Evolutionary conservation across 1,139 yeast genomes (phyloP).

Genomic region (Yamadazyma diddensiae): DNA sequence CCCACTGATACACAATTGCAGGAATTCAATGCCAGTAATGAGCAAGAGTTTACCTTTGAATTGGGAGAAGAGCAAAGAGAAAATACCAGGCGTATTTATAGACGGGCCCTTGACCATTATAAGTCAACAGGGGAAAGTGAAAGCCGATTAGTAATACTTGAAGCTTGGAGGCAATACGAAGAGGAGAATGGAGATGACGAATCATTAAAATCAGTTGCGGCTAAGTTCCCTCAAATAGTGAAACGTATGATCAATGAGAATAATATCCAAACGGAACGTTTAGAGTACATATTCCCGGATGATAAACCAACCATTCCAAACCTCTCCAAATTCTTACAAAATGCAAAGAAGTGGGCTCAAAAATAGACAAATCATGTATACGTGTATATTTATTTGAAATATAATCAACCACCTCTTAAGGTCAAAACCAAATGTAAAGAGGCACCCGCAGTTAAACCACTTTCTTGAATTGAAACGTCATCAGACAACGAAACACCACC

Average conservation of each 20-base stretch:
- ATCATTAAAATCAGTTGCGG: slow-evolving; percentile 31
- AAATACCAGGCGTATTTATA: slow-evolving; percentile 55
- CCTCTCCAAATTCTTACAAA: slow-evolving; percentile 54
- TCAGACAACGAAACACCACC: slow-evolving; percentile 92
- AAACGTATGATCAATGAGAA: slow-evolving; percentile 43
- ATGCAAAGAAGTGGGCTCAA: slow-evolving; percentile 60
- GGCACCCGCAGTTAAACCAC: slow-evolving; percentile 71
- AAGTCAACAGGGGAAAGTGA: slow-evolving; percentile 34
- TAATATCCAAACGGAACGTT: slow-evolving; percentile 53
- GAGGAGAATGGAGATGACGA: slow-evolving; percentile 53
- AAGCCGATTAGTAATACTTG: slow-evolving; percentile 53
- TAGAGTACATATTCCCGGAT: slow-evolving; percentile 69
- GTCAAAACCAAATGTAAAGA: slow-evolving; percentile 87
- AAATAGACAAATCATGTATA: slow-evolving; percentile 1
- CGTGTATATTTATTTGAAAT: background rate
- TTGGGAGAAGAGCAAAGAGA: slow-evolving; percentile 50
- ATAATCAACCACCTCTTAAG: slow-evolving; percentile 69
- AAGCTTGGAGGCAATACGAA: slow-evolving; percentile 70
- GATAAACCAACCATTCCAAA: slow-evolving; percentile 37
- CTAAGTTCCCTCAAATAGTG: slow-evolving; percentile 57
- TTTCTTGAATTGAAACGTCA: slow-evolving; percentile 63
- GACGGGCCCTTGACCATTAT: slow-evolving; percentile 49
- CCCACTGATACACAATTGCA: slow-evolving; percentile 55
- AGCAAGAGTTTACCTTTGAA: slow-evolving; percentile 49
- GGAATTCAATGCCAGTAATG: slow-evolving; percentile 36